Percentiles rank a stretch among this genome's conserved stretches.
These are phyloP conservation scores for Paraconiothyrium brasiliense DNA, from an alignment of 2,329 filamentous ascomycete species.

Conservation along the genomic window DNA sequence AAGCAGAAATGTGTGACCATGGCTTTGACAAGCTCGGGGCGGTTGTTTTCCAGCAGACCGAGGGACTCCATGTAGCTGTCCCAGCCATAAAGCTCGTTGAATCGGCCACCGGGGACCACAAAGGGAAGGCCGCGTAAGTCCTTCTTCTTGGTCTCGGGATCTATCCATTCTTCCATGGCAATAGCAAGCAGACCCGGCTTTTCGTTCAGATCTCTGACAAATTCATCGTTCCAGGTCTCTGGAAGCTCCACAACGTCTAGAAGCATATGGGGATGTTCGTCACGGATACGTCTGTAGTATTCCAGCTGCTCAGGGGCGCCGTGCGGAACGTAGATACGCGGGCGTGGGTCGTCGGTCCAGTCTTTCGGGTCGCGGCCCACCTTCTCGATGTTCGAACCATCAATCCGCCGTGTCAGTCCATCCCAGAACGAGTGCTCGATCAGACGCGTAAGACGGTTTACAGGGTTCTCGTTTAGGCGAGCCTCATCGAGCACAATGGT, in stretches of 20 bases:
- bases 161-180: conserved; percentile 78
- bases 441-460: conserved; percentile 83
- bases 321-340: conserved; percentile 87
- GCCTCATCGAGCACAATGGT: conserved; percentile 91
- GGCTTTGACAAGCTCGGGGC: conserved; percentile 85
- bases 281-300: conserved; percentile 85
- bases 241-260: conserved; percentile 86
- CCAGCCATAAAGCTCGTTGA: conserved; percentile 99
- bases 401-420: conserved; percentile 86
- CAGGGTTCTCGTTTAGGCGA: conserved; percentile 93
- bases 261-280: conserved; percentile 80
- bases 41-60: conserved; percentile 85
- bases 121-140: conserved; percentile 86
- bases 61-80: conserved; percentile 99
- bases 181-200: conserved; percentile 90
- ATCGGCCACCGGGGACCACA: conserved; percentile 95
- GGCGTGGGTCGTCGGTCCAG: conserved; percentile 88
- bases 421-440: conserved; percentile 95
- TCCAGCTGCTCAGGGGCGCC: conserved; percentile 87
- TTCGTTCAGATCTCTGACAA: conserved; percentile 82
- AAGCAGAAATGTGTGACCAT: conserved; percentile 99
- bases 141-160: conserved; percentile 73
- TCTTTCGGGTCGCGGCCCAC: conserved; percentile 93
- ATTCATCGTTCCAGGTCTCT: conserved; percentile 74
- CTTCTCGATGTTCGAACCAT: conserved; percentile 84